These are phyloP conservation scores for Fusarium sp. DNA, from an alignment of 2,329 filamentous ascomycete species.

Conservation along the genomic window DNA sequence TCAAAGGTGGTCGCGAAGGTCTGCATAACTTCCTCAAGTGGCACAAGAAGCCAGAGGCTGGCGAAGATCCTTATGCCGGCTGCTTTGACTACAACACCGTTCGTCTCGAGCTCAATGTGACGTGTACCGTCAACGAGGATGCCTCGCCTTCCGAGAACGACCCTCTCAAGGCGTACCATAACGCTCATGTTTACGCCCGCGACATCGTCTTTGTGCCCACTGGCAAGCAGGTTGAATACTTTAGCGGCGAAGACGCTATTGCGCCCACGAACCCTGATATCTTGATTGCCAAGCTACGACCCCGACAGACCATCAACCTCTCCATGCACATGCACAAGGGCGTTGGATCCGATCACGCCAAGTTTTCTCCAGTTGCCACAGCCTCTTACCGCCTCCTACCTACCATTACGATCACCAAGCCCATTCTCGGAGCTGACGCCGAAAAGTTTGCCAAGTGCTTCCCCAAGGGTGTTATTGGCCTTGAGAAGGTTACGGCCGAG, in stretches of 20 bases:
- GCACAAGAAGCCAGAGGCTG: conserved; percentile 76
- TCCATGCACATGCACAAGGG: conserved; percentile 96
- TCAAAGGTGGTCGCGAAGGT: conserved; percentile 82
- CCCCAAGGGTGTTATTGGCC: conserved; percentile 84
- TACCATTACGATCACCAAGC: conserved; percentile 83
- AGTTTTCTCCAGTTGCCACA: conserved; percentile 96
- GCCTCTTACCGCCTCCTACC: conserved; percentile 93
- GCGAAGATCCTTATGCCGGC: conserved; percentile 70
- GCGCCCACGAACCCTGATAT: conserved; percentile 90
- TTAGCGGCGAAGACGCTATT: conserved; percentile 76
- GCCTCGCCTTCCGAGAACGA: conserved; percentile 80
- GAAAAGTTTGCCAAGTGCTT: conserved; percentile 93
- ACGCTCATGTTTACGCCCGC: conserved; percentile 84
- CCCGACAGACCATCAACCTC: conserved; percentile 86
- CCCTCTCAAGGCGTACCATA: conserved; percentile 84
- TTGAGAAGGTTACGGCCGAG: conserved; percentile 76
- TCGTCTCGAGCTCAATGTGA: conserved; percentile 78
- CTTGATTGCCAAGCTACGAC: conserved; percentile 91
- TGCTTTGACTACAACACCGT: conserved; percentile 88
- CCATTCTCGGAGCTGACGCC: conserved; percentile 88
- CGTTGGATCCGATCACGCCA: conserved; percentile 92
- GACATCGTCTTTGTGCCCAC: conserved; percentile 82
- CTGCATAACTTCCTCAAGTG: conserved; percentile 83
- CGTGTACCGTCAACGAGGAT: conserved; percentile 82
- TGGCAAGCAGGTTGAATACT: conserved; percentile 78